Base-by-base conservation (phyloP, 192 early-diverging fungal species). In the Backusella parvicylindrica region DNA sequence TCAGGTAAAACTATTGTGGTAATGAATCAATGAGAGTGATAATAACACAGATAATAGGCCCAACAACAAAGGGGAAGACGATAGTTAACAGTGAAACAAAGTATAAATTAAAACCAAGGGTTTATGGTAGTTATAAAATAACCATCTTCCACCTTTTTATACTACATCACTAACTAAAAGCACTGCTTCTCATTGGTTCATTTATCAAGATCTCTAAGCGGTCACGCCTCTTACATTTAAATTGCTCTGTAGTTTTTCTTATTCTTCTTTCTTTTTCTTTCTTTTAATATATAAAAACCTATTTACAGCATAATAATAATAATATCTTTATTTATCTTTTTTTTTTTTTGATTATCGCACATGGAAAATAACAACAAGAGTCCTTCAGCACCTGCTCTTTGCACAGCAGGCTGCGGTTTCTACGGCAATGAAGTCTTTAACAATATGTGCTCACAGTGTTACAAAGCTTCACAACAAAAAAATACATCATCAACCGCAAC, bases 381-480 rank as follows among this genome's bases (percentile, higher is more conserved):
- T 28, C 26, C 56, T 13, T 65, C 13, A n/a, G 32, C 75, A 68
- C 84, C 89, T 47, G 82, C 80, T 50, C 81, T 86, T 70, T 93
- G 92, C 77, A 81, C 84, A 60, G 88, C 87, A 70, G 87, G 87
- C 53, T 93, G 92, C 77, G 88, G 88, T 7, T 92, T 91, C 83
- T 93, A 91, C 72, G 91, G 87, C 7, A 89, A 90, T 74, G 82
- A 86, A n/a, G 78, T 89, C 37, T 89, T 89, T 77, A 90, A 91
- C 81, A 84, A 90, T 75, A 83, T 92, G 82, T 93, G 92, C 81
- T 92, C 91, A 16, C 89, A 91, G 68, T 93, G 92, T 76, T 92
- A 86, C 80, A 91, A 90, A 77, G 82, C 89, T 28, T 60, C 53
- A 12, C 53, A 60, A 60, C 53, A 60, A 12, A 75, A 73, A 81